A percentile compares a stretch with the other conserved stretches of the same genome.
These are phyloP conservation scores for Mallotus nudiflorus DNA, from an alignment of 345 rosid genomes.

Conservation along the genomic window DNA sequence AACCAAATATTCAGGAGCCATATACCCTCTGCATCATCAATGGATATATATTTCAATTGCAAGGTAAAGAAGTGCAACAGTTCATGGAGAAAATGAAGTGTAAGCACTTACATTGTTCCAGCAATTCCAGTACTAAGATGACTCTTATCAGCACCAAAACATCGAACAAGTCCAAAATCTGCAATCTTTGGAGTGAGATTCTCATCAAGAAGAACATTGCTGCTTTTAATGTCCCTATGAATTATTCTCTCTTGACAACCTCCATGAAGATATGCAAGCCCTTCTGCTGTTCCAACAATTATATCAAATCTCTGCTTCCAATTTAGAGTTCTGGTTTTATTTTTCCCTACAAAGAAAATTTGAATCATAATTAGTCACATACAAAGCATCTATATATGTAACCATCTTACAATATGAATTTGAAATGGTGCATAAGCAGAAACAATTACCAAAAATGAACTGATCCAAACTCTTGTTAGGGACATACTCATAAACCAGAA, in stretches of 20 bases:
- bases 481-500: slow-evolving; percentile 54
- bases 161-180: slow-evolving; percentile 55
- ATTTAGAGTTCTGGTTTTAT: slow-evolving; percentile 22
- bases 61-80: background rate
- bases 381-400: background rate
- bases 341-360: slow-evolving; percentile 32
- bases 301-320: slow-evolving; percentile 47
- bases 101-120: slow-evolving; percentile 50
- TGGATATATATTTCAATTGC: background rate
- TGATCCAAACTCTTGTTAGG: slow-evolving; percentile 55
- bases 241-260: slow-evolving; percentile 44
- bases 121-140: slow-evolving; percentile 60
- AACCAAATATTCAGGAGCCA: slow-evolving; percentile 59
- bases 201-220: slow-evolving; percentile 54
- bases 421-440: slow-evolving; percentile 4
- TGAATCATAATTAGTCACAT: background rate
- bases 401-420: background rate
- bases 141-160: slow-evolving; percentile 43
- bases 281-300: slow-evolving; percentile 50
- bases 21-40: slow-evolving; percentile 47
- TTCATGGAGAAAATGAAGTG: background rate
- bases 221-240: slow-evolving; percentile 55
- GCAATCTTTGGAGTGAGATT: slow-evolving; percentile 48
- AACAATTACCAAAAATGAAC: slow-evolving; percentile 46
- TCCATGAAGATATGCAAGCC: slow-evolving; percentile 55